A percentile compares a stretch with the other conserved stretches of the same genome.
phyloP scores from a whole-genome alignment of 495 filamentous ascomycete species.

The Penicillium crystallinum region DNA sequence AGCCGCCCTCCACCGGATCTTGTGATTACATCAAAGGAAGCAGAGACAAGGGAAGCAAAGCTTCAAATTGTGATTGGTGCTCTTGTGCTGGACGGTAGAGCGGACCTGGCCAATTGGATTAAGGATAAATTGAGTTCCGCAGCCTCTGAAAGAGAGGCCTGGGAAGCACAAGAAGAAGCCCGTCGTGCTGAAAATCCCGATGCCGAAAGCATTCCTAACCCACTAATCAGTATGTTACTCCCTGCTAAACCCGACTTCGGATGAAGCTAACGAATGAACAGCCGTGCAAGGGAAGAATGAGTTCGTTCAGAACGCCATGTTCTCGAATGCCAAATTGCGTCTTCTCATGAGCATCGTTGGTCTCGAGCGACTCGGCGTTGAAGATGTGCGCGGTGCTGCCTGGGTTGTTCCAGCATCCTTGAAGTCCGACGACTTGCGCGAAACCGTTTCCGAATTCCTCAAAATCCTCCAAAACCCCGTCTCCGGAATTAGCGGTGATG shows the following conservation, averaged over 20 bases:
- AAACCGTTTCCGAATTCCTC: constrained; percentile 58
- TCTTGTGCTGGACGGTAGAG: constrained; percentile 69
- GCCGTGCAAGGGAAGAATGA: constrained; percentile 67
- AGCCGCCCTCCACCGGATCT: constrained; percentile 67
- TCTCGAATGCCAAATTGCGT: constrained; percentile 84
- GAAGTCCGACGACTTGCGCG: constrained; percentile 56
- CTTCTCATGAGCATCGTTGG: constrained; percentile 77
- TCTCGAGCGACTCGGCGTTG: constrained; percentile 59
- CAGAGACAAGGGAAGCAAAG: constrained; percentile 59
- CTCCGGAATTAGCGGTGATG: constrained; percentile 61
- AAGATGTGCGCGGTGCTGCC: constrained; percentile 66
- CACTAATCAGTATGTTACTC: constrained; percentile 40
- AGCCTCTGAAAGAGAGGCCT: constrained; percentile 67
- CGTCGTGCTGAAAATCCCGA: constrained; percentile 41
- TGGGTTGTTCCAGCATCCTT: constrained; percentile 75
- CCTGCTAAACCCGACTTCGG: not conserved
- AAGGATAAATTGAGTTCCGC: constrained; percentile 63
- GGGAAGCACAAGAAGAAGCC: constrained; percentile 68
- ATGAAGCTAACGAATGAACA: constrained; percentile 25
- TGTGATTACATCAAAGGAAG: constrained; percentile 62
- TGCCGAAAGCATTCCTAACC: constrained; percentile 30
- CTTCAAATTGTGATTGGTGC: constrained; percentile 73
- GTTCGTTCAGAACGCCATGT: constrained; percentile 64
- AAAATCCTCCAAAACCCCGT: constrained; percentile 65
- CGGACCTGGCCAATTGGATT: constrained; percentile 74